phyloP scores from a whole-genome alignment of 257 asterid species.

The Ajuga chamaepitys region DNA sequence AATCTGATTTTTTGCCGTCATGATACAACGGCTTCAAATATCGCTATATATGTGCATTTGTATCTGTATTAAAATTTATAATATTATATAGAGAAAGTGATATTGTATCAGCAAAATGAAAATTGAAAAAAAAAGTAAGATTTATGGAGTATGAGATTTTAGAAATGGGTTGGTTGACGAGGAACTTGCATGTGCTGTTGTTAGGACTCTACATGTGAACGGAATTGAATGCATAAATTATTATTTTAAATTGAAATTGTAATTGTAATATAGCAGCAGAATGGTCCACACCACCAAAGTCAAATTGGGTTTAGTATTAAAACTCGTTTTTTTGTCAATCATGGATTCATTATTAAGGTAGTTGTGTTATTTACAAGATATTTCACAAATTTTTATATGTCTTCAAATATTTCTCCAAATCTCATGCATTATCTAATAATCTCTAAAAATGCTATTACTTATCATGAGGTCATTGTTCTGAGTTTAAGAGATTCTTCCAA shows the following conservation, averaged over 20 bases:
- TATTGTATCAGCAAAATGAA: no score
- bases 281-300: constrained; percentile 29
- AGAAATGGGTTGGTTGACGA: constrained; percentile 18
- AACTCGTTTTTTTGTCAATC: not conserved
- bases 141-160: no score
- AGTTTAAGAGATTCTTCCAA: no score
- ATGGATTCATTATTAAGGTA: constrained; percentile 1
- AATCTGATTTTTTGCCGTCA: no score
- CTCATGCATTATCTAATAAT: not conserved
- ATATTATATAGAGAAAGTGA: no score
- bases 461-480: not conserved
- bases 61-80: no score
- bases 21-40: no score
- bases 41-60: no score
- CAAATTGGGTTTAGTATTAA: constrained; percentile 16
- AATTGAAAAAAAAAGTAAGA: no score
- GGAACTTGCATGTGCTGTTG: constrained; percentile 38
- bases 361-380: not conserved
- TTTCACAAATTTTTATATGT: not conserved
- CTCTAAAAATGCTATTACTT: not conserved
- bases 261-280: not conserved
- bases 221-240: constrained; percentile 24
- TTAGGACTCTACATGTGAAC: constrained; percentile 33
- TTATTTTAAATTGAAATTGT: not conserved
- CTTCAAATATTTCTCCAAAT: not conserved